Evolutionary conservation across 768 basidiomycete genomes (phyloP).

Genomic region (Mycena indigotica): DNA sequence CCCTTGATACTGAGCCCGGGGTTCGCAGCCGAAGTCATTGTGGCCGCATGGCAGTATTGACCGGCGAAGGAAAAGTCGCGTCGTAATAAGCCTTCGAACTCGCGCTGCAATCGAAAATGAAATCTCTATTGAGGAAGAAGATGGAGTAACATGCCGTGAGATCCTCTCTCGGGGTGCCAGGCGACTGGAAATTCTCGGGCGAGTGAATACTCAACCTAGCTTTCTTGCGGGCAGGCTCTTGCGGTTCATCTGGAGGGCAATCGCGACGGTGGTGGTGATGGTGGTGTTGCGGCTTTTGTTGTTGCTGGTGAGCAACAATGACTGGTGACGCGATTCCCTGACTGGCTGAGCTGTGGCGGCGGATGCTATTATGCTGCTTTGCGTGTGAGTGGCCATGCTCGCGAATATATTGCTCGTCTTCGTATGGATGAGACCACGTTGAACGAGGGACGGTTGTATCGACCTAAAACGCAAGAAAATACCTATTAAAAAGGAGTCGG

Average conservation of each 20-base stretch:
- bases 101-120: constrained; percentile 6
- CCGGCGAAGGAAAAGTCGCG: constrained; percentile 24
- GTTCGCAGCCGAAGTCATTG: constrained; percentile 19
- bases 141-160: constrained; percentile 5
- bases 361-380: constrained; percentile 12
- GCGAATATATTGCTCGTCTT: constrained; percentile 21
- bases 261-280: not conserved
- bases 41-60: constrained; percentile 21
- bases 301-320: constrained; percentile 10
- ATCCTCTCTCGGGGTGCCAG: constrained; percentile 8
- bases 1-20: constrained; percentile 21
- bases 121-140: not conserved
- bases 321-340: constrained; percentile 21
- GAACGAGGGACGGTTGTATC: constrained; percentile 17
- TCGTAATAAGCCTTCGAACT: constrained; percentile 17
- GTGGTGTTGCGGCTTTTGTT: constrained; percentile 9
- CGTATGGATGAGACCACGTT: constrained; percentile 21
- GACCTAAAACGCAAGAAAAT: constrained; percentile 15
- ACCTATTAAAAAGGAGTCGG: not conserved
- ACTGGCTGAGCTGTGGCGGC: constrained; percentile 20
- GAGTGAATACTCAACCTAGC: constrained; percentile 3
- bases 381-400: constrained; percentile 12
- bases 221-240: constrained; percentile 18
- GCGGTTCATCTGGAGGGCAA: not conserved
- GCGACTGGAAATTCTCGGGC: not conserved